Base-by-base conservation (phyloP, 306 rosid species). In the Vigna mungo region DNA sequence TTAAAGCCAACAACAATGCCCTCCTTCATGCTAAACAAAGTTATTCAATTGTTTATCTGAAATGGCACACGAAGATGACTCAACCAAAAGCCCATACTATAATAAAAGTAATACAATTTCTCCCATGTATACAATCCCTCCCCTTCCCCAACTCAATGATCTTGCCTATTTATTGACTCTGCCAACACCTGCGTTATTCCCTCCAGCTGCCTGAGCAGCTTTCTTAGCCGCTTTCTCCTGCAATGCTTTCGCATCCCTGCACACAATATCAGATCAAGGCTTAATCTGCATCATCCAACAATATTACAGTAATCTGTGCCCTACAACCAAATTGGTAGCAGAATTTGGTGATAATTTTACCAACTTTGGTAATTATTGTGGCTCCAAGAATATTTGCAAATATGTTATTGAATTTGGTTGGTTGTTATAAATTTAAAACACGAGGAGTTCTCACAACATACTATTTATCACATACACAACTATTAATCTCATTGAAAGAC, bases 201-300 rank as follows among this genome's bases (percentile, higher is more conserved):
- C 95, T 27, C 90, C 84, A 0, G 60, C 81, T 5, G 72, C 73
- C 46, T 84, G 89, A 15, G 69, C 87, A 1, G 87, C 90, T 78
- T 91, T 91, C 81, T 32, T 87, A 0, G 89, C 87, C 0, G 88
- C 72, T 80, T 91, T 91, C 65, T 91, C 93, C 59, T 87, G 90
- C 23, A 89, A 76, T 6, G 96, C 96, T 53, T 85, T 91, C 0
- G 92, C 92, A 69, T 89, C 93, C 78, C 96, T 91, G 43, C 32
- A 16, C 59, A 10, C 11, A 14, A 9, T 43, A 9, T 47, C 41
- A 15, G 21, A 21, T 1, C 69, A 63, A 34, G 16, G 4, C 21
- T 63, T 37, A 63, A 63, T 17, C 0, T 13, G 17, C 37, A 34
- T 34, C 5, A 2, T 25, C 37, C 37, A 4, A 2, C 41, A 59